Evolutionary conservation across 2,329 filamentous ascomycete genomes (phyloP), one percentile per base, ranked within the genome.

Genomic region (Colletotrichum sp.): DNA sequence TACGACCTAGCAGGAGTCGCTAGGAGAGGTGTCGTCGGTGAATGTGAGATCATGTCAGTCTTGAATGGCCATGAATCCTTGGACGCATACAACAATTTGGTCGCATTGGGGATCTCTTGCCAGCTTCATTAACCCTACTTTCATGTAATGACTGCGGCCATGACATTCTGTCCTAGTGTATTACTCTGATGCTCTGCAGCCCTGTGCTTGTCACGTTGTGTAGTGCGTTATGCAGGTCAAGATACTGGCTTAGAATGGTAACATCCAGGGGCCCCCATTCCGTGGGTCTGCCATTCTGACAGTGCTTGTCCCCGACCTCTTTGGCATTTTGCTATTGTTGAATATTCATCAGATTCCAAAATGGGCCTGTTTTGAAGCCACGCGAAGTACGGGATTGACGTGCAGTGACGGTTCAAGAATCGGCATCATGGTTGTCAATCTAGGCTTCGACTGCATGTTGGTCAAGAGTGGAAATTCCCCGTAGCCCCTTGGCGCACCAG

Each of bases 401-500:
- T 52, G n/a, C n/a, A 52, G 44, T 21, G 44, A 52, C n/a, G 10
- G 44, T 1, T 10, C 57, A 28, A 12, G 57, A 60, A 5, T 5
- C 6, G 12, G n/a, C 16, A 8, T n/a, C 30, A 34, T 9, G 5
- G 59, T 15, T 32, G 30, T 62, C 28, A 62, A n/a, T 34, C 59
- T 34, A 62, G 18, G 28, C 59, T 34, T 15, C 28, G 8, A 15
- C 59, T 13, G 59, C 26, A 34, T 32, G 18, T 34, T 34, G 30
- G 18, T 62, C 59, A 67, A 52, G 26, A 55, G 24, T 52, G 32
- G 34, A 34, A 67, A 55, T 30, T 32, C 64, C 8, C 64, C 65
- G 65, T 68, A 68, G 44, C 32, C 18, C 28, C 65, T 68, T 68
- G 65, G 65, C 65, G 28, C 24, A 12, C 65, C 44, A 55, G 13